These are phyloP conservation scores for Boehmeria nivea DNA, from an alignment of 306 rosid species.

Conservation along the genomic window DNA sequence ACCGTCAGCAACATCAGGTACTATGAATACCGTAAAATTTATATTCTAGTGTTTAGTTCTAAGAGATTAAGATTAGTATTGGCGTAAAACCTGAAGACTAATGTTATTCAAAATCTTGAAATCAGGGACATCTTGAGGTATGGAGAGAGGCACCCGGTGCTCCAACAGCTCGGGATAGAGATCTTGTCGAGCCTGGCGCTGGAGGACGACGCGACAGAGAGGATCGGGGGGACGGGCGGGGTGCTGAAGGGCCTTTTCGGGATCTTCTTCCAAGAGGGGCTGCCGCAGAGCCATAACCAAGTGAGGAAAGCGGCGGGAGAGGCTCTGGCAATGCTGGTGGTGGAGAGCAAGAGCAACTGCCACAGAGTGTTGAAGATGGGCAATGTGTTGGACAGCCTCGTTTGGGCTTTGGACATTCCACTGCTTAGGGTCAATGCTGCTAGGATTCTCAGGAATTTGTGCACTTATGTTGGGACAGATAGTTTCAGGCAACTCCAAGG, in stretches of 20 bases:
- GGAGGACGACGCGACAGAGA: constrained; percentile 78
- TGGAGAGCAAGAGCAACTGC: constrained; percentile 74
- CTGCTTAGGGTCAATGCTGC: constrained; percentile 64
- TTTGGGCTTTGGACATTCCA: constrained; percentile 47
- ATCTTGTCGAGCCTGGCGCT: constrained; percentile 67
- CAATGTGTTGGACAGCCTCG: constrained; percentile 41
- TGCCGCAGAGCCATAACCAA: constrained; percentile 30
- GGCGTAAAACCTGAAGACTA: too few relatives aligned
- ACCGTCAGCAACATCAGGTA: constrained; percentile 61
- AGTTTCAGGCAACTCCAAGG: constrained; percentile 48
- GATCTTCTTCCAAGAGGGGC: constrained; percentile 46
- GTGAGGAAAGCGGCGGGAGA: constrained; percentile 70
- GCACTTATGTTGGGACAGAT: constrained; percentile 56
- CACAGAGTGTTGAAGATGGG: constrained; percentile 52
- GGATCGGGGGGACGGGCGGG: constrained; percentile 89
- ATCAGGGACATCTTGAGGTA: constrained; percentile 60
- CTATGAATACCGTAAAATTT: too few relatives aligned
- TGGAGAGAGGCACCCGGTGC: constrained; percentile 58
- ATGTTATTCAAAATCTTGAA: too few relatives aligned
- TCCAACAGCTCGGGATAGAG: constrained; percentile 80
- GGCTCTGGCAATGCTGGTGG: constrained; percentile 83
- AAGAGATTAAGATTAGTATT: too few relatives aligned
- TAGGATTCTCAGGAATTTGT: constrained; percentile 72
- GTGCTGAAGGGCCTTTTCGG: constrained; percentile 64
- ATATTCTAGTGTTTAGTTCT: too few relatives aligned